Base-by-base conservation (phyloP, 331 rosid genomes). In the Quercus lobata region DNA sequence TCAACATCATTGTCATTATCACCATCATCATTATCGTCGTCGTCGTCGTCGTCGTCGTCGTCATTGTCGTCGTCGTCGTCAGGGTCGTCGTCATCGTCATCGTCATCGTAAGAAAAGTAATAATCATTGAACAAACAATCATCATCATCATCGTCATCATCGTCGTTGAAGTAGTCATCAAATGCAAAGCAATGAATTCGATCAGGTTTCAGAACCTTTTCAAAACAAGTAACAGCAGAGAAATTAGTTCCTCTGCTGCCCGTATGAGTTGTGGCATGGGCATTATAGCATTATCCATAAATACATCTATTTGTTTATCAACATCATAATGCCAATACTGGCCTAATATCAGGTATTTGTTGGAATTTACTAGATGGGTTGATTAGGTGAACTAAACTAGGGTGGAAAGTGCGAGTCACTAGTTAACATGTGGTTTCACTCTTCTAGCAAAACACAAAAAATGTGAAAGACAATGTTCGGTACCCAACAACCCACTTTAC, bases 201-300 rank as follows among this genome's bases (percentile, higher is more conserved):
- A 79, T 75, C 84, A 85, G 76, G 84, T 79, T 75, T 24, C 79
- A 41, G 46, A 86, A 84, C 90, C 97, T 83, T 90, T 80, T 84
- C 57, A 24, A 78, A 79, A 69, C 70, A 81, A 41, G 76, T 75
- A 69, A 85, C 75, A 75, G 87, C 84, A 79, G 84, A 87, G 86
- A 81, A 76, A 81, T 81, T 71, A 84, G 86, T 78, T 86, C 80
- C 87, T 81, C 87, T 71, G 87, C 83, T 83, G 74, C 81, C 56
- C 69, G 69, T 22, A 58, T 55, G 73, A 82, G 57, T 68, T 44
- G 21, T 34, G 18, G 79, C 75, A 86, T 29, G 78, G 52, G 3
- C 24, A 70, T 56, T 66, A 79, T 35, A 54, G 12, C 49, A 74
- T 62, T 35, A 66, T 27, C 16, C 69, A 27, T 49, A 49, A 49